A percentile compares a stretch with the other conserved stretches of the same genome.
Conservation (phyloP, 768 basidiomycete genomes). For the Gymnopilus junonius region DNA sequence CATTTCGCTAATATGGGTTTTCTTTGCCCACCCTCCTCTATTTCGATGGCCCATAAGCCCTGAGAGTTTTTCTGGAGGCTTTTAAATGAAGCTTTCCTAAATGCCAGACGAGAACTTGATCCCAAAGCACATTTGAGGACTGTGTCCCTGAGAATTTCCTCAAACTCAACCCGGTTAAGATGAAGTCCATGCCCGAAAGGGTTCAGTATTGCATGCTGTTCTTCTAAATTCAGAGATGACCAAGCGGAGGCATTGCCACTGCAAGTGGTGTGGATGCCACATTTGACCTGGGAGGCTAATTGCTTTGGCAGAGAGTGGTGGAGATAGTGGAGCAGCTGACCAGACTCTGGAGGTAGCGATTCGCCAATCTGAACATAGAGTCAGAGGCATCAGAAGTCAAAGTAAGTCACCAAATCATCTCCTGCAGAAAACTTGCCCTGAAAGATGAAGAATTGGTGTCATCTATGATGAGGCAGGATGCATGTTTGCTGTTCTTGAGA, state of each 20-base stretch:
- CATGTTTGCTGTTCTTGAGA: conserved; percentile 14
- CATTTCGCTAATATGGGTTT: conserved; percentile 24
- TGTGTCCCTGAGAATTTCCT: conserved; percentile 30
- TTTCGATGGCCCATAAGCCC: conserved; percentile 1
- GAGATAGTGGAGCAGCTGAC: conserved; percentile 19
- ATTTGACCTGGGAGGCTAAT: conserved; percentile 19
- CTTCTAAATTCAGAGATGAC: conserved; percentile 27
- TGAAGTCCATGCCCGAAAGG: conserved; percentile 38
- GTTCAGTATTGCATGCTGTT: conserved; percentile 37
- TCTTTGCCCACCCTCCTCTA: conserved; percentile 1
- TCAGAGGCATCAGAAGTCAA: not conserved
- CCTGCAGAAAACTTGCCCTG: conserved; percentile 27
- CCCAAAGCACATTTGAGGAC: conserved; percentile 14
- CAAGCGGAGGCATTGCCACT: conserved; percentile 40
- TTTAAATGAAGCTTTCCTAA: conserved; percentile 7
- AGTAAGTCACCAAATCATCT: not conserved
- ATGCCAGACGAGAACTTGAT: not conserved
- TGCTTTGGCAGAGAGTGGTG: conserved; percentile 16
- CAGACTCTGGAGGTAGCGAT: conserved; percentile 36
- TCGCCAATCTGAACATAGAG: conserved; percentile 35
- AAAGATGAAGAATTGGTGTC: conserved; percentile 32
- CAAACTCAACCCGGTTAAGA: conserved; percentile 37
- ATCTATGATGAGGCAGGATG: conserved; percentile 34
- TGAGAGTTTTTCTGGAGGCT: not conserved
- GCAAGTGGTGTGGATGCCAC: conserved; percentile 25